Evolutionary conservation across 805 yeast genomes (phyloP).

Genomic region (Priceomyces medius): DNA sequence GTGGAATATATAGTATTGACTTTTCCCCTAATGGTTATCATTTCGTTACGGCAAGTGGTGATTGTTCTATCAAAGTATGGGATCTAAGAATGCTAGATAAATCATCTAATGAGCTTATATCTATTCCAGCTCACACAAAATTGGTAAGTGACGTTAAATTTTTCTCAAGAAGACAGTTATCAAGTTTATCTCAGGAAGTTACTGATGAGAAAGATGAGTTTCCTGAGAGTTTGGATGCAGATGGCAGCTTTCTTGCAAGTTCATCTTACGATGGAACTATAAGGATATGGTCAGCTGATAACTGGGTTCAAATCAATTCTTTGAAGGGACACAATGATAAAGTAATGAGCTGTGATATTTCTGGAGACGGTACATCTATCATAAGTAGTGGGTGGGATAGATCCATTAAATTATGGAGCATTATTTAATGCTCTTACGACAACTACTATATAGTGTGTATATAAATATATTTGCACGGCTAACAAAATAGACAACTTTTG

Average conservation of each 20-base stretch:
- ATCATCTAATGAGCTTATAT: constrained; percentile 33
- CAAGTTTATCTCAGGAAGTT: constrained; percentile 17
- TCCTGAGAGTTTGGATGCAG: constrained; percentile 23
- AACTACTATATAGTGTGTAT: neutral
- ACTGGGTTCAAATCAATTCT: constrained; percentile 58
- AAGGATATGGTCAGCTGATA: constrained; percentile 61
- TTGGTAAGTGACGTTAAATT: constrained; percentile 67
- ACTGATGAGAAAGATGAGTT: constrained; percentile 31
- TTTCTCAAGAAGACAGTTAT: constrained; percentile 25
- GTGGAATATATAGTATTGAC: constrained; percentile 66
- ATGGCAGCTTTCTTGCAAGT: constrained; percentile 54
- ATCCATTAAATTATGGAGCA: constrained; percentile 62
- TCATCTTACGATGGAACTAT: constrained; percentile 71
- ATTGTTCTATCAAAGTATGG: constrained; percentile 80
- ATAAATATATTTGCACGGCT: no score
- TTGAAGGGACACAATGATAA: constrained; percentile 62
- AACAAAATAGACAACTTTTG: no score
- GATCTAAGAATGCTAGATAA: constrained; percentile 57
- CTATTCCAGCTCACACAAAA: constrained; percentile 74
- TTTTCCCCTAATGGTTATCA: constrained; percentile 79
- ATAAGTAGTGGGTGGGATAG: constrained; percentile 85
- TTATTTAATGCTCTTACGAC: neutral
- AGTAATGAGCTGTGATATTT: constrained; percentile 67
- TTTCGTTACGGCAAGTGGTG: constrained; percentile 82
- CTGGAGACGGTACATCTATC: constrained; percentile 40